Base-by-base conservation (phyloP, 495 filamentous ascomycete species). In the Lophiotrema nucula region DNA sequence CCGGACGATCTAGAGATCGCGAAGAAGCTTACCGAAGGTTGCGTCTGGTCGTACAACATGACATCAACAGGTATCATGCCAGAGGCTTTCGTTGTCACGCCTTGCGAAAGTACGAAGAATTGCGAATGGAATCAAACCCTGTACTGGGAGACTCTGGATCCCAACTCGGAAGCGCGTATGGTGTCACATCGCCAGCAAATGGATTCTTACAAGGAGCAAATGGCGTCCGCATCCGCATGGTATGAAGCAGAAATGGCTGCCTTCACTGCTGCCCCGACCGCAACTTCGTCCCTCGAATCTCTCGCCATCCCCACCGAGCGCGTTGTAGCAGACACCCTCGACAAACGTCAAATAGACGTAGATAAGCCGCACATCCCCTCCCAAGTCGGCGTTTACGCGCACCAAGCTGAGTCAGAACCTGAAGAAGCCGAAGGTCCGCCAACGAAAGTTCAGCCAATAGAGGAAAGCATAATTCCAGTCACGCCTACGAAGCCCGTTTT, bases 21-120 rank as follows among this genome's bases (percentile, higher is more conserved):
- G 5, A 77, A 79, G 59, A 88, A 88, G 67, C 81, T 98, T 12
- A 88, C 92, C 0, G 91, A 95, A 54, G 95, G 92, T 19, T 98
- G 93, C 68, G 87, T 93, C 2, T 97, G 90, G 92, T 87, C 90
- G 1, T 97, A 97, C 68, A 83, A 89, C 62, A 78, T 79, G 16
- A 90, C 88, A 12, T 76, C 81, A 1, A 87, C 85, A 0, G 95
- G 92, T 3, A 89, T 98, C 61, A 76, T 76, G 73, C 92, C 93
- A 1, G 93, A 98, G 70, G 70, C 70, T 4, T 87, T 89, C 52
- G 67, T 68, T 4, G 71, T 86, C 0, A 62, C 92, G 22, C 80
- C 83, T 1, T 98, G 93, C 67, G 74, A 79, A n/a, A 77, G 85
- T 53, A 68, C 66, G 3, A 69, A 79, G 25, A 71, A 81, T 18